Evolutionary conservation across 2,329 filamentous ascomycete species (phyloP).

Genomic region (Fusarium citri): DNA sequence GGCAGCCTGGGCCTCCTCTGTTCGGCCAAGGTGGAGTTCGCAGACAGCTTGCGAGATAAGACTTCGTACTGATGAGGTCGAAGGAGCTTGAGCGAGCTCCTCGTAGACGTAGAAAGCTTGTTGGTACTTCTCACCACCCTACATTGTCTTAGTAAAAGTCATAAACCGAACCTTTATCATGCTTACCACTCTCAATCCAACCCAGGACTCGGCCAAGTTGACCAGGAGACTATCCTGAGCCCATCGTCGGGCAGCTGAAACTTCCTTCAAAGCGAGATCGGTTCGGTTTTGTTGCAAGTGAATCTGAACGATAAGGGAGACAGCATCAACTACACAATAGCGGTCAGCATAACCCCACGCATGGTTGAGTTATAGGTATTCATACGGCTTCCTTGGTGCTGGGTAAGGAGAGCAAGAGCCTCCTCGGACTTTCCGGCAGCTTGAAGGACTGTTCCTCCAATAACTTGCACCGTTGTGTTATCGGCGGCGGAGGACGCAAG

Average conservation of each 20-base stretch:
- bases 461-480: constrained; percentile 83
- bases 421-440: constrained; percentile 85
- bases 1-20: constrained; percentile 89
- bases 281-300: constrained; percentile 91
- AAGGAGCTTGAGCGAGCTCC: constrained; percentile 89
- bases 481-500: constrained; percentile 75
- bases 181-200: constrained; percentile 83
- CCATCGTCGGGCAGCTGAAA: constrained; percentile 87
- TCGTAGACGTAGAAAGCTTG: constrained; percentile 98
- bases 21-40: constrained; percentile 88
- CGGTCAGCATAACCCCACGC: constrained; percentile 41
- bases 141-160: constrained; percentile 44
- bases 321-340: constrained; percentile 70
- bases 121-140: constrained; percentile 97
- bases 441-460: constrained; percentile 85
- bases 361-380: constrained; percentile 37
- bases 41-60: constrained; percentile 90
- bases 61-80: constrained; percentile 79
- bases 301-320: constrained; percentile 91
- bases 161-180: not conserved
- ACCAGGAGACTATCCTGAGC: constrained; percentile 94
- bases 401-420: constrained; percentile 80
- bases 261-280: constrained; percentile 91
- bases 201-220: constrained; percentile 96
- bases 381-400: constrained; percentile 88